Evolutionary conservation across 768 basidiomycete species (phyloP), one percentile per base, ranked within the genome.

Genomic region (Trametes coccinea): DNA sequence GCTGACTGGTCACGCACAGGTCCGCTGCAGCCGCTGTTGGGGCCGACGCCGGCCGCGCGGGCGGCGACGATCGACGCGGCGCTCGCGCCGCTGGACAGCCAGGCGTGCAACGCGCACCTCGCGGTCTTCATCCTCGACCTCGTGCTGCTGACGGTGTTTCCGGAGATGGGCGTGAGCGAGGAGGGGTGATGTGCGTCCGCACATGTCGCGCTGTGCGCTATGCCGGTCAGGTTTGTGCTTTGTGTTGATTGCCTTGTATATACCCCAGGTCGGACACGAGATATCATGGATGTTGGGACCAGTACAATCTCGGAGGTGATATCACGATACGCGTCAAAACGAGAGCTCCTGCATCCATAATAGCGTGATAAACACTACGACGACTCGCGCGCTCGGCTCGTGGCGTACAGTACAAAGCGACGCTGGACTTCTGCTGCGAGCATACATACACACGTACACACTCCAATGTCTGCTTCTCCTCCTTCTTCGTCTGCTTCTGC

Each of bases 91-190:
- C 77, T 93, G 22, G 78, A 80, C 51, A 83, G 82, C 52, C 70
- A 78, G 34, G 78, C 79, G 52, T 95, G 94, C 71, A 98, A 97
- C 71, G 79, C 83, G 2, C 95, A 95, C 65, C 79, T 97, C 0
- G 74, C 86, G 0, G 76, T 93, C 43, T 79, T 93, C 66, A 60
- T 96, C 1, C 72, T 96, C 14, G 95, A 97, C 66, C 76, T 86
- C 8, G 50, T 92, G 2, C 68, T 95, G n/a, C 70, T 87, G 40
- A 79, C 80, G 2, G 66, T 95, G 40, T 92, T 94, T 66, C 94
- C 95, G 0, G 93, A 95, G 74, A 75, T 96, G 67, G 80, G 77
- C n/a, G 74, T 64, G 17, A 67, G 61, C 31, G 66, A 64, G 49
- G 65, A 58, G 49, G 56, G 48, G 14, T 59, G 50, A 46, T 6